These are phyloP conservation scores for Dothistroma septosporum DNA, from an alignment of 2,329 filamentous ascomycete species.

Conservation along the genomic window DNA sequence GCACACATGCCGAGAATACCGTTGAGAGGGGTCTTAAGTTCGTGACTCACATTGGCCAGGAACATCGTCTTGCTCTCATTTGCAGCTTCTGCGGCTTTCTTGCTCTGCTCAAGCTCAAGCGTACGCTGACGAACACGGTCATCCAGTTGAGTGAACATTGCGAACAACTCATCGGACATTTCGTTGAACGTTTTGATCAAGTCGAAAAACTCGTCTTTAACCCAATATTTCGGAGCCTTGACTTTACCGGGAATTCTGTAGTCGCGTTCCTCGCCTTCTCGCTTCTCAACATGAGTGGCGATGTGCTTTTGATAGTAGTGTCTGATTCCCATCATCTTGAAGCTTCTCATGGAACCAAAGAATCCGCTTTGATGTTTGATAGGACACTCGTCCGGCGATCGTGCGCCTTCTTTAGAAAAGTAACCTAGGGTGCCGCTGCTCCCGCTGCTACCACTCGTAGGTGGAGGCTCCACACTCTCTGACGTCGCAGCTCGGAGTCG, in stretches of 20 bases:
- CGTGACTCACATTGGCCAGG: conserved; percentile 44
- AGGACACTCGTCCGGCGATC: background rate
- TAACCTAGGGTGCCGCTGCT: conserved; percentile 32
- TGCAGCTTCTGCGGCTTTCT: conserved; percentile 87
- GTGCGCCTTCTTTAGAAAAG: conserved; percentile 2
- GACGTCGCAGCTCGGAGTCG: conserved; percentile 70
- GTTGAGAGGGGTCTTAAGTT: conserved; percentile 91
- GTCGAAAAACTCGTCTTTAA: conserved; percentile 82
- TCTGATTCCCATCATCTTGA: background rate
- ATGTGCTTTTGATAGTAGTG: conserved; percentile 1
- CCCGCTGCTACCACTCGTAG: conserved; percentile 30
- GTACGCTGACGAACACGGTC: conserved; percentile 81
- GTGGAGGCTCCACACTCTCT: conserved; percentile 65
- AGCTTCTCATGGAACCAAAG: conserved; percentile 34
- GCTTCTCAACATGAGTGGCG: conserved; percentile 21
- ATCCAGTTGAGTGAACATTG: conserved; percentile 80
- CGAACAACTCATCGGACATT: conserved; percentile 84
- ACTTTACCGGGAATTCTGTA: conserved; percentile 87
- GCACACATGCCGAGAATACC: conserved; percentile 93
- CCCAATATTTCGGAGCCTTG: conserved; percentile 64
- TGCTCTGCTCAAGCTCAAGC: conserved; percentile 78
- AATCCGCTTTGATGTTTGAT: conserved; percentile 24
- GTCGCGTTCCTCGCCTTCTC: conserved; percentile 40
- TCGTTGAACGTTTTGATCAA: conserved; percentile 82
- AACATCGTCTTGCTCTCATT: conserved; percentile 73